Conservation (phyloP, 148 eudicot species). For the Silene conica region DNA sequence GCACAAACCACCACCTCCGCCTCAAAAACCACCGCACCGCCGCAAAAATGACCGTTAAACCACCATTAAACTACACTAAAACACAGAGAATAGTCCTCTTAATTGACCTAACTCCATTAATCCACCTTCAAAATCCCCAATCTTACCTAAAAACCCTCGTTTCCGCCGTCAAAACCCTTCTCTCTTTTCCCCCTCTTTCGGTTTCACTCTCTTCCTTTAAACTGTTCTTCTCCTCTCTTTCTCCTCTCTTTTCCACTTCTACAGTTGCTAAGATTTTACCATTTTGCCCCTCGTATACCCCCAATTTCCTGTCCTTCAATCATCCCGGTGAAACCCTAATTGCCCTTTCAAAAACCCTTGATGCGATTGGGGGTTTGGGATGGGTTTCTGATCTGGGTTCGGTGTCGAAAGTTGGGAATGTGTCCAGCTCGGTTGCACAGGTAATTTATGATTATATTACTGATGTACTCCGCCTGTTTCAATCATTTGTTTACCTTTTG, state of each 20-base stretch:
- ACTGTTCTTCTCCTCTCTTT: slow-evolving; percentile 68
- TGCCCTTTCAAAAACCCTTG: slow-evolving; percentile 33
- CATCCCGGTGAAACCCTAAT: slow-evolving; percentile 38
- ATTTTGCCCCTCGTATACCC: slow-evolving; percentile 14
- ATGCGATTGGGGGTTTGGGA: slow-evolving; percentile 12
- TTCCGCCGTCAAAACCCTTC: slow-evolving; percentile 36
- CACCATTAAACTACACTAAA: slow-evolving; percentile 31
- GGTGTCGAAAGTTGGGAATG: neutral
- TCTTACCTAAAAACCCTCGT: slow-evolving; percentile 37
- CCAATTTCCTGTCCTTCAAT: slow-evolving; percentile 46
- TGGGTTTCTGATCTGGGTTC: neutral
- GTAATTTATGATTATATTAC: slow-evolving; percentile 41
- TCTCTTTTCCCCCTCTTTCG: slow-evolving; percentile 45
- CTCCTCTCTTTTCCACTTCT: slow-evolving; percentile 62
- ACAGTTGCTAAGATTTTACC: slow-evolving; percentile 33
- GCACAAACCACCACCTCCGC: slow-evolving; percentile 7
- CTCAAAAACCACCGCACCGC: too few relatives aligned
- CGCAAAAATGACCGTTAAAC: slow-evolving; percentile 22
- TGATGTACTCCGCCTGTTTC: slow-evolving; percentile 12
- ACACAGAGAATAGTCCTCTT: slow-evolving; percentile 63
- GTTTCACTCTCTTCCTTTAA: slow-evolving; percentile 60
- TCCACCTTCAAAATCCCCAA: slow-evolving; percentile 40
- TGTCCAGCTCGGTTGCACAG: slow-evolving; percentile 47
- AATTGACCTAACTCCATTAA: slow-evolving; percentile 58
- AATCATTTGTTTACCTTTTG: slow-evolving; percentile 27